Evolutionary conservation across 148 eudicot species (phyloP).

Genomic region (Rhododendron simsii): DNA sequence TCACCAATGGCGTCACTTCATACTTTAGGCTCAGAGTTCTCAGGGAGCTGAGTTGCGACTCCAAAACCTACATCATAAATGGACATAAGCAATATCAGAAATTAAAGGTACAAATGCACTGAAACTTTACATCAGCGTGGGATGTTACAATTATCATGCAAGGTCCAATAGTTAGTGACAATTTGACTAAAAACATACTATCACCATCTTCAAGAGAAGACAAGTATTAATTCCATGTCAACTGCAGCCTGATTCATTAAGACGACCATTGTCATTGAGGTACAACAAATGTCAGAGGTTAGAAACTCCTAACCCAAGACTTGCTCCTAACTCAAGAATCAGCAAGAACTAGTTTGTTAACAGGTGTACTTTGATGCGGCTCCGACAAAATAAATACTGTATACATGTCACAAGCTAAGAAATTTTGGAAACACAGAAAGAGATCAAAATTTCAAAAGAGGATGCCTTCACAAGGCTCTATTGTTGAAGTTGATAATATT

Average conservation of each 20-base stretch:
- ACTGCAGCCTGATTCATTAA: background rate
- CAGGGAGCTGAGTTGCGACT: conserved; percentile 51
- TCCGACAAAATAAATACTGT: background rate
- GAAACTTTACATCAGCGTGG: background rate
- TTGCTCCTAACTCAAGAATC: background rate
- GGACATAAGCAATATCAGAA: conserved; percentile 4
- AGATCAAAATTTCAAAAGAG: too few species aligned
- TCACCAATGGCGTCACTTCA: conserved; percentile 66
- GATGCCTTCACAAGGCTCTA: background rate
- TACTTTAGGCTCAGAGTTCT: conserved; percentile 52
- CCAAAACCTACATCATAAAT: conserved; percentile 48
- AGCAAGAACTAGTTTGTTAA: background rate
- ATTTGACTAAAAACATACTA: background rate
- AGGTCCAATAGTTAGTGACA: background rate
- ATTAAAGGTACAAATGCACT: background rate
- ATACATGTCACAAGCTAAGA: background rate
- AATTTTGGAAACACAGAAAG: background rate
- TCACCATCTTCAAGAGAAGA: background rate
- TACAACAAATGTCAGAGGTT: background rate
- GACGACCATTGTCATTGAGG: background rate
- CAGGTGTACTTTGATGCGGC: background rate
- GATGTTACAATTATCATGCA: background rate
- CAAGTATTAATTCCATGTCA: background rate
- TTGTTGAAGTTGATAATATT: background rate
- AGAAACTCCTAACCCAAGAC: background rate